Conservation (phyloP, 2,329 filamentous ascomycete genomes). For the Cladosporium colombiae region DNA sequence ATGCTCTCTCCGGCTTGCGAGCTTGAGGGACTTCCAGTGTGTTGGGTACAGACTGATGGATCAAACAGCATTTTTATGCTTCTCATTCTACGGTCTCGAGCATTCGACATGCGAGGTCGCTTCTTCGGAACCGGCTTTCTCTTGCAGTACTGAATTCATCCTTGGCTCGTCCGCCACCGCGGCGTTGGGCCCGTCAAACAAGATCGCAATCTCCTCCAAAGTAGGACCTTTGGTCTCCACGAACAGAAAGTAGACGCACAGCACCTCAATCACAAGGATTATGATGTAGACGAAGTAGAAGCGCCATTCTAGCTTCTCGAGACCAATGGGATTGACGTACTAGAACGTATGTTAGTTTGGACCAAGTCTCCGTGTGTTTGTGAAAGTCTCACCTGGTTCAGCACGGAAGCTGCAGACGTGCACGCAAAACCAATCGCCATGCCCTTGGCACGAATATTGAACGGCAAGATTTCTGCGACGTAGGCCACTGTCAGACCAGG, state of each 20-base stretch:
- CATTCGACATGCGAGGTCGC: background rate
- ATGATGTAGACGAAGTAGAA: conserved; percentile 58
- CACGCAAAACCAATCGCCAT: conserved; percentile 8
- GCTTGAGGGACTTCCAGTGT: background rate
- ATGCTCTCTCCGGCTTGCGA: background rate
- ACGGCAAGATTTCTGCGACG: conserved; percentile 21
- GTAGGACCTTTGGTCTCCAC: conserved; percentile 15
- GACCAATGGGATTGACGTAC: conserved; percentile 33
- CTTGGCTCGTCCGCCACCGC: background rate
- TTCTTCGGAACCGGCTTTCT: background rate
- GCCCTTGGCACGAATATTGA: conserved; percentile 22
- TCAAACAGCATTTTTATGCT: background rate
- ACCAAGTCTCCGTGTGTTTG: accelerated
- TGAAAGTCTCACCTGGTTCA: background rate
- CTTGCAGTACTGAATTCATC: background rate
- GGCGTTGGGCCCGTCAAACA: conserved; percentile 6
- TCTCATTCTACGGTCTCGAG: background rate
- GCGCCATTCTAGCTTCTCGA: conserved; percentile 38
- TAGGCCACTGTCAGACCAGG: conserved; percentile 21
- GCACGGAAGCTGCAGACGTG: conserved; percentile 16
- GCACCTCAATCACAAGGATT: conserved; percentile 49
- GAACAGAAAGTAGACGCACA: conserved; percentile 14
- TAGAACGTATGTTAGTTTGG: background rate
- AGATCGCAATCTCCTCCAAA: conserved; percentile 5
- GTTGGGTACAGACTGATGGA: no score